Evolutionary conservation across 2,329 filamentous ascomycete genomes (phyloP).

Genomic region (Cryphonectria radicalis): DNA sequence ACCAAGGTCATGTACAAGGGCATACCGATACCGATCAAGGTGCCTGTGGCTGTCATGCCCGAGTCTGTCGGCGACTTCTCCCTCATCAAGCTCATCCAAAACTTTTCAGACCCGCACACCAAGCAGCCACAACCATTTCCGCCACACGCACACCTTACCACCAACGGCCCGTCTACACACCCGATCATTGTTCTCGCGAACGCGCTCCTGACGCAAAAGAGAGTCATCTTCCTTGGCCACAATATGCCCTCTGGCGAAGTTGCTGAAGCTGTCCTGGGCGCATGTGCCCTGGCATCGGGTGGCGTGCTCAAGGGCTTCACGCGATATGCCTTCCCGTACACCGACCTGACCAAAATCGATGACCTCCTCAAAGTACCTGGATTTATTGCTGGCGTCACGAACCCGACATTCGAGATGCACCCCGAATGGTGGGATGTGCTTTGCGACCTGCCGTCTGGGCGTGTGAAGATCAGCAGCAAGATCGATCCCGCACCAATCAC

Average conservation of each 20-base stretch:
- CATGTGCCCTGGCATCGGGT: conserved; percentile 90
- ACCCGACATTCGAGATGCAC: conserved; percentile 92
- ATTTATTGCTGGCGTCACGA: conserved; percentile 97
- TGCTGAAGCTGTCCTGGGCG: conserved; percentile 96
- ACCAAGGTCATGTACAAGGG: conserved; percentile 95
- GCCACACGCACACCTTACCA: conserved; percentile 90
- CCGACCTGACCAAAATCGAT: conserved; percentile 96
- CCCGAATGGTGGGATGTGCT: conserved; percentile 98
- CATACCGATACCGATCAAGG: conserved; percentile 94
- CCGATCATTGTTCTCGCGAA: conserved; percentile 95
- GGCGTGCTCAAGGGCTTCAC: conserved; percentile 94
- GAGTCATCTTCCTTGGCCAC: conserved; percentile 93
- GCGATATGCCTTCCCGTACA: conserved; percentile 95
- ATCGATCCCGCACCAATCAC: conserved; percentile 82
- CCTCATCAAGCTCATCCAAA: conserved; percentile 94
- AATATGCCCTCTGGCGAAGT: conserved; percentile 95
- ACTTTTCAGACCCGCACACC: conserved; percentile 83
- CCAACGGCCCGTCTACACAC: conserved; percentile 85
- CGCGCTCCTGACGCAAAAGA: conserved; percentile 92
- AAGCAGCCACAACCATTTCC: conserved; percentile 83
- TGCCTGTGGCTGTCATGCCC: conserved; percentile 89
- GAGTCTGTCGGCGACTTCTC: conserved; percentile 98
- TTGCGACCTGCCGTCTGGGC: conserved; percentile 88
- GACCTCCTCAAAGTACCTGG: conserved; percentile 94
- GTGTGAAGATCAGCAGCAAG: conserved; percentile 90